Evolutionary conservation across 805 yeast species (phyloP).

Genomic region (Lachancea lanzarotensis): DNA sequence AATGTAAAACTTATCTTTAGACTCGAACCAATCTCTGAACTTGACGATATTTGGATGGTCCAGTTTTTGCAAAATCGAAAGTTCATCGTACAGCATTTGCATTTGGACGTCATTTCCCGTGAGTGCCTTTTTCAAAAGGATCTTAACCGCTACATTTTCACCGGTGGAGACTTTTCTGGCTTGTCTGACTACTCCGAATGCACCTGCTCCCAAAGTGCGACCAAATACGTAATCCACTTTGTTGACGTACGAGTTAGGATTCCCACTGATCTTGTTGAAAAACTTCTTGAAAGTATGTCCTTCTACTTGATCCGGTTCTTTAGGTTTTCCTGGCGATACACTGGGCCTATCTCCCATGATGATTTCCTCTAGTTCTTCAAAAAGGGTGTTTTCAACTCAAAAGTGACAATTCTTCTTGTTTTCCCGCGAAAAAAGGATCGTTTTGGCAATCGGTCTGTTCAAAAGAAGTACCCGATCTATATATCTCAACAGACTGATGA

Average conservation of each 20-base stretch:
- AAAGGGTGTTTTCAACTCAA: too few species aligned
- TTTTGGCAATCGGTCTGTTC: too few species aligned
- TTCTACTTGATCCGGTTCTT: slow-evolving; percentile 23
- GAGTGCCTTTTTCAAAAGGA: slow-evolving; percentile 77
- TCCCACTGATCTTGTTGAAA: slow-evolving; percentile 57
- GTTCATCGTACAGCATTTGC: slow-evolving; percentile 70
- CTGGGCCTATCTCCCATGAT: neutral
- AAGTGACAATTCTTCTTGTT: too few species aligned
- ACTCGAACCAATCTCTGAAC: slow-evolving; percentile 88
- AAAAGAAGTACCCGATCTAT: too few species aligned
- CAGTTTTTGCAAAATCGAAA: slow-evolving; percentile 58
- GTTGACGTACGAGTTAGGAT: slow-evolving; percentile 61
- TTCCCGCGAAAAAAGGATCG: too few species aligned
- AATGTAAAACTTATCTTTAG: slow-evolving; percentile 83
- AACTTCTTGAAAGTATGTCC: slow-evolving; percentile 34
- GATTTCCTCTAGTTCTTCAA: neutral
- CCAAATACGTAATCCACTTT: slow-evolving; percentile 72
- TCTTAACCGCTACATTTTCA: slow-evolving; percentile 85
- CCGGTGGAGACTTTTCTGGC: slow-evolving; percentile 48
- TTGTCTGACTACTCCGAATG: slow-evolving; percentile 85
- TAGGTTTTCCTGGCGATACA: slow-evolving; percentile 3
- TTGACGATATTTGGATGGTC: slow-evolving; percentile 84
- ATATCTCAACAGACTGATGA: too few species aligned
- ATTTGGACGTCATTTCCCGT: slow-evolving; percentile 57
- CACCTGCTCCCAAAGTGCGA: slow-evolving; percentile 86